Percentiles rank a stretch among this genome's conserved stretches.
These are phyloP conservation scores for Aspergillus phoenicis DNA, from an alignment of 2,329 filamentous ascomycete species.

Conservation along the genomic window DNA sequence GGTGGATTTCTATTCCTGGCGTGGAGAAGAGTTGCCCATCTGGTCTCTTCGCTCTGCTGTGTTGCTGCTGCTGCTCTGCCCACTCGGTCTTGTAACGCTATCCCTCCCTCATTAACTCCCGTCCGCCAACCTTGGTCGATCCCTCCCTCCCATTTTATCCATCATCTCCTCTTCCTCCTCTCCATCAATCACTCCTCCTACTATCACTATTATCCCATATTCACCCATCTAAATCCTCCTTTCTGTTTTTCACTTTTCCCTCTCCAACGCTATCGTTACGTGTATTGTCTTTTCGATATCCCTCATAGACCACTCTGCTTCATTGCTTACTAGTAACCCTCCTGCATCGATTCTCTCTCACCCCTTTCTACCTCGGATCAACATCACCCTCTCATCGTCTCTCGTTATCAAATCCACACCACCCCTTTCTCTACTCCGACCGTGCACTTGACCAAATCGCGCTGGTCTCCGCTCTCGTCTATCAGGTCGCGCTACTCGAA, in stretches of 20 bases:
- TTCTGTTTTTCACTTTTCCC: background rate
- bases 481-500: conserved; percentile 1
- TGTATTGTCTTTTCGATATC: background rate
- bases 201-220: conserved; percentile 1
- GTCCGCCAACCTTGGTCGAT: conserved; percentile 7
- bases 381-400: conserved; percentile 1
- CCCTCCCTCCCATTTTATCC: conserved; percentile 8
- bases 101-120: conserved; percentile 17
- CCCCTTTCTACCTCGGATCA: background rate
- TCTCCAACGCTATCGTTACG: background rate
- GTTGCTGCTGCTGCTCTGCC: conserved; percentile 1
- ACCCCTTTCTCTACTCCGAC: conserved; percentile 1
- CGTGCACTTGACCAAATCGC: background rate
- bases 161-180: background rate
- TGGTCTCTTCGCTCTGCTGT: conserved; percentile 11
- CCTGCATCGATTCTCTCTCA: background rate
- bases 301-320: conserved; percentile 3
- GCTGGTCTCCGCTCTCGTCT: conserved; percentile 1
- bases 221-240: background rate
- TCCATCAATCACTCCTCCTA: conserved; percentile 1
- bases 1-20: conserved; percentile 26
- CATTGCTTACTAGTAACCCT: conserved; percentile 1
- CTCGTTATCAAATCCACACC: conserved; percentile 3
- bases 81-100: background rate
- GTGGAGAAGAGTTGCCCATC: conserved; percentile 19